These are phyloP conservation scores for Phalaenopsis aphrodite DNA, from an alignment of 106 monocot species.

Conservation along the genomic window DNA sequence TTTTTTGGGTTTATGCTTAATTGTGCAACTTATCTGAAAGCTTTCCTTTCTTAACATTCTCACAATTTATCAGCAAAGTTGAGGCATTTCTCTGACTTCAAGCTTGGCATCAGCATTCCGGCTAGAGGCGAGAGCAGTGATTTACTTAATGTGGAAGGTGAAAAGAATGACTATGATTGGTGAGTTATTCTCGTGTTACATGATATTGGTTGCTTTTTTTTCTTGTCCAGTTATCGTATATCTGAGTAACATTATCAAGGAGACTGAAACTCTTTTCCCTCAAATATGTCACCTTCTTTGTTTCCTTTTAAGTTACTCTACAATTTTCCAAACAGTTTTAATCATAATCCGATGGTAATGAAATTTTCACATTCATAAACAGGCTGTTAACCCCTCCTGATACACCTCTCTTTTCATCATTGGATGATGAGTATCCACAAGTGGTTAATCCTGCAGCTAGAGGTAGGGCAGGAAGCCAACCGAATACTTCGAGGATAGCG, in stretches of 20 bases:
- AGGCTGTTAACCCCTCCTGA: conserved; percentile 98
- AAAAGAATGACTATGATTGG: conserved; percentile 97
- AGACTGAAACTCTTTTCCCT: background rate
- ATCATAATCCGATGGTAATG: background rate
- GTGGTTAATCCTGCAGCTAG: conserved; percentile 28
- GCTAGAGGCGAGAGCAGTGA: conserved; percentile 53
- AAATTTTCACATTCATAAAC: conserved; percentile 8
- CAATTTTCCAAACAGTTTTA: background rate
- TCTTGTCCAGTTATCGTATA: background rate
- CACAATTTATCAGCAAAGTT: conserved; percentile 45
- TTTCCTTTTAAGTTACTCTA: background rate
- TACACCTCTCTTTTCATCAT: conserved; percentile 84
- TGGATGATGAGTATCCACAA: conserved; percentile 76
- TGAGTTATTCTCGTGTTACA: conserved; percentile 22
- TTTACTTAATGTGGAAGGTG: conserved; percentile 58
- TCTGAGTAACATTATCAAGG: background rate
- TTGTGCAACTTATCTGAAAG: background rate
- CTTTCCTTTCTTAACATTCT: background rate
- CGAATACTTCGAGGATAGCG: conserved; percentile 37
- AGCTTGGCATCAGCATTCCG: conserved; percentile 43
- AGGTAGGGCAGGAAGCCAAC: conserved; percentile 62
- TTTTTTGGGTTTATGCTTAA: background rate
- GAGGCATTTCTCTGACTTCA: conserved; percentile 49
- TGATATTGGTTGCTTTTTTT: background rate
- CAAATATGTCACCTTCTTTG: background rate